Percentiles rank a stretch among this genome's conserved stretches.
These are phyloP conservation scores for Theileria orientalis DNA, from an alignment of 169 alveolate species.

Conservation along the genomic window DNA sequence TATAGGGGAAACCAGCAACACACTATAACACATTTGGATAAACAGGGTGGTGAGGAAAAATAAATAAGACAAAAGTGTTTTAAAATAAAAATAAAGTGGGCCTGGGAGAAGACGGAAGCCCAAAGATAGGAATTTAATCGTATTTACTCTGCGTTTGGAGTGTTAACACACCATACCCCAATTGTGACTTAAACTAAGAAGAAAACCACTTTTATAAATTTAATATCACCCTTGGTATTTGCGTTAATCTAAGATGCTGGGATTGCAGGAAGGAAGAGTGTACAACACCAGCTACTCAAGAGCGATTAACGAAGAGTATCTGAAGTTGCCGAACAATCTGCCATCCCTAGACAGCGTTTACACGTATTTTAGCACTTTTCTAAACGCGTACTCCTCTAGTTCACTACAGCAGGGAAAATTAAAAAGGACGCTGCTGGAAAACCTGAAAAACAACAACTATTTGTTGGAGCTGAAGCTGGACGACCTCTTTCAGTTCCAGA, in stretches of 20 bases:
- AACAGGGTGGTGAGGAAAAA: no score
- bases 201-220: background rate
- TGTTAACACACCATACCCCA: constrained; percentile 34
- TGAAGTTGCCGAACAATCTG: constrained; percentile 65
- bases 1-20: no score
- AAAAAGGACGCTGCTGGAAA: constrained; percentile 71
- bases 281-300: constrained; percentile 57
- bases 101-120: no score
- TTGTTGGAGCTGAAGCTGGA: constrained; percentile 74
- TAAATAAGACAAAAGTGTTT: no score
- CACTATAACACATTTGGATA: no score
- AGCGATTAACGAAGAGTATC: constrained; percentile 55
- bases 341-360: constrained; percentile 74
- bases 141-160: no score
- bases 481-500: constrained; percentile 74
- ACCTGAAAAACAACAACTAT: constrained; percentile 73
- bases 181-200: background rate
- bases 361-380: constrained; percentile 68
- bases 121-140: no score
- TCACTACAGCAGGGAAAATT: constrained; percentile 76
- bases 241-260: constrained; percentile 39
- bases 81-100: no score
- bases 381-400: constrained; percentile 72
- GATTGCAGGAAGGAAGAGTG: constrained; percentile 77
- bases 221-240: background rate